These are phyloP conservation scores for Ceraceosorus bombacis DNA, from an alignment of 1,284 basidiomycete species.

Conservation along the genomic window DNA sequence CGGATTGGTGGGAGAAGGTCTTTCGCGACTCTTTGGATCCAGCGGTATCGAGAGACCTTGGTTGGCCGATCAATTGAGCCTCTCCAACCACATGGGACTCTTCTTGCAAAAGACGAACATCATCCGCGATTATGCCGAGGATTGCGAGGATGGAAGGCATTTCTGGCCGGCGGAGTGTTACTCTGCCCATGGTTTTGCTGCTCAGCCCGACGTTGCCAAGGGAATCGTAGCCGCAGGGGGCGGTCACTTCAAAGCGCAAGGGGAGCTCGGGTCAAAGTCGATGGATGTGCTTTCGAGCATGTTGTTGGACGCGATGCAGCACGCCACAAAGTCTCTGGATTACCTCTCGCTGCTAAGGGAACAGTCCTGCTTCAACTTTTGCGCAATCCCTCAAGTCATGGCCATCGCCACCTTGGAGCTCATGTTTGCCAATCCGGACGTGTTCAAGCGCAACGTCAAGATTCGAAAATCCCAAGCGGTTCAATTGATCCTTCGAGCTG, in stretches of 20 bases:
- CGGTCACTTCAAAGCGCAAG: slow-evolving; percentile 24
- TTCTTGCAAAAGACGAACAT: slow-evolving; percentile 98
- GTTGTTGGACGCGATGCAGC: slow-evolving; percentile 79
- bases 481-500: slow-evolving; percentile 76
- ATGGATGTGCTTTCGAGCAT: slow-evolving; percentile 60
- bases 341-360: slow-evolving; percentile 80
- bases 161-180: slow-evolving; percentile 97
- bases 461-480: slow-evolving; percentile 89
- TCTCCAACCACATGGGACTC: slow-evolving; percentile 93
- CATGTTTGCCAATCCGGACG: slow-evolving; percentile 87
- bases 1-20: slow-evolving; percentile 91
- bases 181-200: slow-evolving; percentile 51
- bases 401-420: slow-evolving; percentile 85
- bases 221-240: slow-evolving; percentile 35
- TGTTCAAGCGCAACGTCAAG: slow-evolving; percentile 86
- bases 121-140: slow-evolving; percentile 89
- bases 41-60: slow-evolving; percentile 74
- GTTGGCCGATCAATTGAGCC: slow-evolving; percentile 71
- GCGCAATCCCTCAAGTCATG: slow-evolving; percentile 91
- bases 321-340: slow-evolving; percentile 77
- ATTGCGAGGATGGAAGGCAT: slow-evolving; percentile 72
- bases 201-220: slow-evolving; percentile 33
- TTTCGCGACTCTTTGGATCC: slow-evolving; percentile 80
- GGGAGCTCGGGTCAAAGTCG: slow-evolving; percentile 29
- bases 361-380: slow-evolving; percentile 93